phyloP scores from a whole-genome alignment of 805 yeast species.

The Teunomyces funiuensis region DNA sequence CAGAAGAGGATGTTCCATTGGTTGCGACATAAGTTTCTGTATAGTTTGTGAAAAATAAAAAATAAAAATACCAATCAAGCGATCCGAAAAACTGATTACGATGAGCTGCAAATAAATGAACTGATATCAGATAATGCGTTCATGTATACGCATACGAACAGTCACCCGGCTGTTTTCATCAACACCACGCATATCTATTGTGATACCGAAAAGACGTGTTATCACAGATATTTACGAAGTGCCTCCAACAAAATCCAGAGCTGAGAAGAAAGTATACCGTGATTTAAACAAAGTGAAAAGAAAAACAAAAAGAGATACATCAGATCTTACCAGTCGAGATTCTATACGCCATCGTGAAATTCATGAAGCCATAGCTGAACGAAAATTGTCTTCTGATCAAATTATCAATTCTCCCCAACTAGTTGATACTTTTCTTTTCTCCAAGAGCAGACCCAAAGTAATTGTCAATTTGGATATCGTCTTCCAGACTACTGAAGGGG shows the following conservation, averaged over 20 bases:
- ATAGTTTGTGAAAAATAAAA: not conserved
- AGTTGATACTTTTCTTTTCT: constrained; percentile 24
- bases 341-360: constrained; percentile 26
- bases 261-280: constrained; percentile 6
- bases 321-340: constrained; percentile 28
- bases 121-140: constrained; percentile 1
- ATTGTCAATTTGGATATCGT: constrained; percentile 18
- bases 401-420: constrained; percentile 21
- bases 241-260: not conserved
- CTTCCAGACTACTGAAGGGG: constrained; percentile 34
- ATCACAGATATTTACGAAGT: not conserved
- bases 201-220: constrained; percentile 3
- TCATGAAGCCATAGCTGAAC: constrained; percentile 16
- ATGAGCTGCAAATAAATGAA: constrained; percentile 5
- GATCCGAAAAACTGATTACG: constrained; percentile 1
- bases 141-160: constrained; percentile 5
- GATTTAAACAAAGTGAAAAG: constrained; percentile 12
- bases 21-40: not conserved
- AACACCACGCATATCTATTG: not conserved
- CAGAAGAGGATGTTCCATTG: constrained; percentile 26
- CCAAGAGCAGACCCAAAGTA: constrained; percentile 19
- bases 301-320: constrained; percentile 32
- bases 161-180: not conserved
- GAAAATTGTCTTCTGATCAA: constrained; percentile 14
- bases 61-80: not conserved